Conservation (phyloP, 2,329 filamentous ascomycete genomes). For the Pseudogymnoascus sp. region DNA sequence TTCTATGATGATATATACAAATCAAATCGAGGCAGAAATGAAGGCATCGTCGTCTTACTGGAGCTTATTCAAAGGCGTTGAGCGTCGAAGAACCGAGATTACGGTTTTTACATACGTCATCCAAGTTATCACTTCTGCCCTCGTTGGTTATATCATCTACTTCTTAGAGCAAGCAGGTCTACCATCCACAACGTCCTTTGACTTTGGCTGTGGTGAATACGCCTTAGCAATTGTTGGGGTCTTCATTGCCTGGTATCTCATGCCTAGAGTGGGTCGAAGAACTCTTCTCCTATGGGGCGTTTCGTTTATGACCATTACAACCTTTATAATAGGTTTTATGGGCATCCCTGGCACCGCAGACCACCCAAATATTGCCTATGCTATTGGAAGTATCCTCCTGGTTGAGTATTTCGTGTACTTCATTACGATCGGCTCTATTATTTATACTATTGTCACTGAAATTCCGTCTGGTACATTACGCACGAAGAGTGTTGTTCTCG, state of each 20-base stretch:
- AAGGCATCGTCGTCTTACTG: constrained; percentile 32
- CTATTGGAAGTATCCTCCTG: background rate
- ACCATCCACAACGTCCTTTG: no score
- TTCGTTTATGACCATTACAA: no score
- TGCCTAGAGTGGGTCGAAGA: no score
- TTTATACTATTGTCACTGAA: background rate
- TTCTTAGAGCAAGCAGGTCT: no score
- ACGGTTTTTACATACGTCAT: no score
- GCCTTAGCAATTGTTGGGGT: no score
- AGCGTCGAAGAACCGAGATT: constrained; percentile 32
- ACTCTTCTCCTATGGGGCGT: no score
- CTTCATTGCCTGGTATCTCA: no score
- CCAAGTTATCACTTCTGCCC: constrained; percentile 37
- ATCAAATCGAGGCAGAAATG: constrained; percentile 37
- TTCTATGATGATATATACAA: constrained; percentile 37
- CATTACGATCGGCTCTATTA: background rate
- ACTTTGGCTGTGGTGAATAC: no score
- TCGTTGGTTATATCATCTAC: no score
- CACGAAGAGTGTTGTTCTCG: constrained; percentile 34
- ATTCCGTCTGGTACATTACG: constrained; percentile 31
- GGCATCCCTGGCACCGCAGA: constrained; percentile 45
- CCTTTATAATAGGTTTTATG: constrained; percentile 27
- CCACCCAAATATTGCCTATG: background rate
- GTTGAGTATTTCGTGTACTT: background rate
- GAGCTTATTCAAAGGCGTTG: constrained; percentile 42